Percentiles rank a stretch among this genome's conserved stretches.
Evolutionary conservation across 176 grass and related monocot genomes (phyloP).

Genomic region (Sorghum bicolor): DNA sequence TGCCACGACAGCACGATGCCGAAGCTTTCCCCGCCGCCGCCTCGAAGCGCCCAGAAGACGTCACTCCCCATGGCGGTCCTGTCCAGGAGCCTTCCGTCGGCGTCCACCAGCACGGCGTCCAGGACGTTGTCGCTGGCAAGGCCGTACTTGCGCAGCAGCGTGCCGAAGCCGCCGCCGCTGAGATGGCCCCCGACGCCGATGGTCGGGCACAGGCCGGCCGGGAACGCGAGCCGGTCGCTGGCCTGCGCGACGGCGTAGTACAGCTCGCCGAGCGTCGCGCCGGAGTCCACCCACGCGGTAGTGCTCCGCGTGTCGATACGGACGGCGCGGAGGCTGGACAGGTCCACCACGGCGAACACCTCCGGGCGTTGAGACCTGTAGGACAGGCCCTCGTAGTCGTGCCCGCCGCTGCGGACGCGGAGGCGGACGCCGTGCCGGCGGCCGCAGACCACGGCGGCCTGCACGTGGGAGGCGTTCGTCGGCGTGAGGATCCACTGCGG

Average conservation of each 20-base stretch:
- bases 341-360: conserved; percentile 49
- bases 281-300: conserved; percentile 64
- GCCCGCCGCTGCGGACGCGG: conserved; percentile 64
- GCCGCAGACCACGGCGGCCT: conserved; percentile 50
- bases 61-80: conserved; percentile 43
- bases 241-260: conserved; percentile 50
- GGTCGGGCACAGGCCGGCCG: conserved; percentile 57
- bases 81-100: conserved; percentile 38
- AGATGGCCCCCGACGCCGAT: conserved; percentile 52
- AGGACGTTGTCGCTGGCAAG: conserved; percentile 55
- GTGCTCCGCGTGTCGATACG: conserved; percentile 4
- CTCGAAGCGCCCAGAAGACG: conserved; percentile 51
- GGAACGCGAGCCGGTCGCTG: conserved; percentile 36
- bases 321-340: conserved; percentile 34
- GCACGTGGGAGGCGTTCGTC: conserved; percentile 47
- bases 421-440: conserved; percentile 29
- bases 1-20: conserved; percentile 56
- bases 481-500: conserved; percentile 50
- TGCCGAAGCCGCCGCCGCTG: conserved; percentile 64
- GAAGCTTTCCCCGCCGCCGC: conserved; percentile 60
- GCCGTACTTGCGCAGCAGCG: conserved; percentile 57
- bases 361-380: conserved; percentile 31
- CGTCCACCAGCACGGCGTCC: conserved; percentile 49
- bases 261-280: conserved; percentile 52
- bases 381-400: conserved; percentile 81